Percentiles rank a stretch among this genome's conserved stretches.
These are phyloP conservation scores for Adansonia gregorii DNA, from an alignment of 441 rosid genomes.

Conservation along the genomic window DNA sequence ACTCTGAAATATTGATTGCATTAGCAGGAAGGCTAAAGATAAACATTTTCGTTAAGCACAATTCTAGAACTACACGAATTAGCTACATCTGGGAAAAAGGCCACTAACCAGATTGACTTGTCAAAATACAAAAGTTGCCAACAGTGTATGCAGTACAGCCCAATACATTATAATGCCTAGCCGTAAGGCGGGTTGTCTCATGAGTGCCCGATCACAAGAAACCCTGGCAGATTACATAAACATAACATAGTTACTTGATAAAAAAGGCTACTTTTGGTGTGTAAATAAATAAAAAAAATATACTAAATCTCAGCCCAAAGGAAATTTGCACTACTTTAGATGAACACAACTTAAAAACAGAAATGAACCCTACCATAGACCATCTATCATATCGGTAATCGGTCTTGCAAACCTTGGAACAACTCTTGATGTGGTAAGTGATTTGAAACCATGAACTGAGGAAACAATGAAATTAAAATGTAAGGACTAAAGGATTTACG, in stretches of 20 bases:
- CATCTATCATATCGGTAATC: slow-evolving; percentile 79
- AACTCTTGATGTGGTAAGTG: slow-evolving; percentile 81
- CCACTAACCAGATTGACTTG: slow-evolving; percentile 33
- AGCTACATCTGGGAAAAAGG: not conserved
- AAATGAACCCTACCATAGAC: slow-evolving; percentile 69
- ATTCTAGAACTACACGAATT: not conserved
- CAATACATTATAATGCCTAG: slow-evolving; percentile 88
- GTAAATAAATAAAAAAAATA: not conserved
- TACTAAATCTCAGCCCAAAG: slow-evolving; percentile 4
- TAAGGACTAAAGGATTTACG: not conserved
- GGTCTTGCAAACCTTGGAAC: slow-evolving; percentile 90
- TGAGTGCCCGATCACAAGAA: slow-evolving; percentile 93
- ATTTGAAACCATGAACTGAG: slow-evolving; percentile 95
- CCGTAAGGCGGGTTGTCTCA: slow-evolving; percentile 92
- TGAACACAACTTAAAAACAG: slow-evolving; percentile 3
- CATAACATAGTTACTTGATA: not conserved
- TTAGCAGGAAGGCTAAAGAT: not conserved
- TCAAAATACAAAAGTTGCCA: slow-evolving; percentile 78
- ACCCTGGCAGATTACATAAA: slow-evolving; percentile 59
- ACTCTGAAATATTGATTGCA: not conserved
- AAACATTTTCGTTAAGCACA: not conserved
- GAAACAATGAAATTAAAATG: slow-evolving; percentile 20
- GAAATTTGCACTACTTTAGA: slow-evolving; percentile 14
- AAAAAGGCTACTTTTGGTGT: slow-evolving; percentile 16
- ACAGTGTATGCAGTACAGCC: slow-evolving; percentile 85